Base-by-base conservation (phyloP, 805 yeast genomes). In the Candida nitratophila region DNA sequence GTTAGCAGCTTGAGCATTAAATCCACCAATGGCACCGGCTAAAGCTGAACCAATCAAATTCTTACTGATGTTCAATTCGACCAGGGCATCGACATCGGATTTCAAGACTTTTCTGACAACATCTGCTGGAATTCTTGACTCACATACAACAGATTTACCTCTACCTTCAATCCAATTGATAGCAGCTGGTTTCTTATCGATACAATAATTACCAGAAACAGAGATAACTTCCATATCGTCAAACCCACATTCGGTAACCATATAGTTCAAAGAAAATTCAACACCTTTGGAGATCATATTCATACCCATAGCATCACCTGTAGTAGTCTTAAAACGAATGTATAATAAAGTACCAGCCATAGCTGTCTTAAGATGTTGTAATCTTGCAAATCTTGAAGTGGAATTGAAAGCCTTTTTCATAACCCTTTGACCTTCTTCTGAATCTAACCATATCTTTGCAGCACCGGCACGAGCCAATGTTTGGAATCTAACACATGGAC, bases 251-350 rank as follows among this genome's bases (percentile, higher is more conserved):
- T 83, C 90, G 56, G 83, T 86, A 37, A 76, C 79, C 96, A 93
- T 88, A 61, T 76, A 79, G 49, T 81, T 81, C 58, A 93, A 76
- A 1, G 96, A 79, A 62, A 71, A 74, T 62, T 93, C 99, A 39
- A 89, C 96, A 65, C 99, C 99, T 68, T 93, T 93, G 26, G 98
- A 91, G 49, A 93, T 93, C 99, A 93, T 93, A 64, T 93, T 93
- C 99, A 93, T 93, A 51, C 99, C 99, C 99, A 93, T 93, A 17
- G 99, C 99, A 71, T 93, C 99, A 65, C 99, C 99, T 17, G 99
- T 93, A 34, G 96, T 89, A n/a, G 99, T 95, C 63, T 90, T 81
- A 73, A 93, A 93, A 59, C 99, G 81, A 55, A 93, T 83, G 58
- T 78, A 93, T 55, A 93, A 72, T 54, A 85, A 72, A 40, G 84